These are phyloP conservation scores for Didymella arachidicola DNA, from an alignment of 2,329 filamentous ascomycete species.

Conservation along the genomic window DNA sequence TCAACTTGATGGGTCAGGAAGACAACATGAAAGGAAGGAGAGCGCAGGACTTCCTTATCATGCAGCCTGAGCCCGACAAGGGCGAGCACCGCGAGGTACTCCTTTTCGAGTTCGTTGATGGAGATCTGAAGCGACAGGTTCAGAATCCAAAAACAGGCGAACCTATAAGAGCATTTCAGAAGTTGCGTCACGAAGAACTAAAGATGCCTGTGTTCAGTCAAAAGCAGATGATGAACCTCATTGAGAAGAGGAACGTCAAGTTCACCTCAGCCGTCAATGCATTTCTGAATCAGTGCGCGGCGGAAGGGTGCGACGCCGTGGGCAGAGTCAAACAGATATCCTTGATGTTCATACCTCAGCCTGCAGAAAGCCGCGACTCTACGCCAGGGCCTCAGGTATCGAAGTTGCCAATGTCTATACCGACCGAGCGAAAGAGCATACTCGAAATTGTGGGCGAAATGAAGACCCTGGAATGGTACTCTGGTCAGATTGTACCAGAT, in stretches of 20 bases:
- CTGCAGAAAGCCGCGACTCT: conserved; percentile 55
- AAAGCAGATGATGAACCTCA: conserved; percentile 86
- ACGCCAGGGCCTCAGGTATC: conserved; percentile 54
- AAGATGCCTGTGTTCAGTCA: conserved; percentile 94
- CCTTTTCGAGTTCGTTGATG: conserved; percentile 91
- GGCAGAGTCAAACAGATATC: conserved; percentile 67
- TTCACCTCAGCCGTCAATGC: conserved; percentile 78
- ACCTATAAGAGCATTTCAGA: conserved; percentile 70
- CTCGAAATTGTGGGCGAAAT: conserved; percentile 86
- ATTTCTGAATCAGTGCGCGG: conserved; percentile 78
- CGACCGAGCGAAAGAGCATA: conserved; percentile 79
- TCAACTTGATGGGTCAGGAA: conserved; percentile 77
- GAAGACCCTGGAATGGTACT: conserved; percentile 85
- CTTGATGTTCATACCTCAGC: conserved; percentile 68
- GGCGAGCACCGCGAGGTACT: conserved; percentile 71
- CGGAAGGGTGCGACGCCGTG: conserved; percentile 71
- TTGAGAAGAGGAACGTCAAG: conserved; percentile 87
- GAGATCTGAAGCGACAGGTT: conserved; percentile 84
- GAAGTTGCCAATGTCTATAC: conserved; percentile 74
- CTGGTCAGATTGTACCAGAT: conserved; percentile 88
- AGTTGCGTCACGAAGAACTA: conserved; percentile 77
- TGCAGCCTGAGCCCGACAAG: conserved; percentile 47
- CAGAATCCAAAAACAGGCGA: conserved; percentile 76
- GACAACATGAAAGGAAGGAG: conserved; percentile 68
- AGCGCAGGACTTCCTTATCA: conserved; percentile 55